phyloP scores from a whole-genome alignment of 192 early-diverging fungal genomes.

The Backusella liffmaniae region DNA sequence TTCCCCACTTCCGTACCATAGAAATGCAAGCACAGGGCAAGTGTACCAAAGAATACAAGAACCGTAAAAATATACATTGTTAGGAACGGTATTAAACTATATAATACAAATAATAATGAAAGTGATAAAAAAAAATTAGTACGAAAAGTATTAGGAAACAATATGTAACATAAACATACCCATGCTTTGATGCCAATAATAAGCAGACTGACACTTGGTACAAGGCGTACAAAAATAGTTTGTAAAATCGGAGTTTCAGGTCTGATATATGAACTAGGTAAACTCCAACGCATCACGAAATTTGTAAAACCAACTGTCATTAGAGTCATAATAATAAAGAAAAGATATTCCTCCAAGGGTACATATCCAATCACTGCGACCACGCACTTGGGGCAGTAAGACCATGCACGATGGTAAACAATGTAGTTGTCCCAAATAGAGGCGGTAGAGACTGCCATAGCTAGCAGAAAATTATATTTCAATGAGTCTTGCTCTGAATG shows the following conservation, averaged over 20 bases:
- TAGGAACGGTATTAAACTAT: conserved; percentile 31
- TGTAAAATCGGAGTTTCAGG: background rate
- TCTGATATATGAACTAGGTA: conserved; percentile 31
- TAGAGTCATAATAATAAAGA: conserved; percentile 55
- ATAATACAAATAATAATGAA: background rate
- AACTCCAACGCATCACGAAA: conserved; percentile 36
- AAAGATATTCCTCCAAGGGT: conserved; percentile 58
- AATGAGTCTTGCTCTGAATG: conserved; percentile 25
- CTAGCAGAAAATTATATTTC: conserved; percentile 31
- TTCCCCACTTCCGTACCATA: conserved; percentile 48
- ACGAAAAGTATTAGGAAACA: background rate
- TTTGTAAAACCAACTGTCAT: conserved; percentile 39
- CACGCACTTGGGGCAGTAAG: conserved; percentile 46
- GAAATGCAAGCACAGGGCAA: conserved; percentile 44
- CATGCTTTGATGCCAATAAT: conserved; percentile 23
- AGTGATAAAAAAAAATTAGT: background rate
- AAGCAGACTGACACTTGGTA: conserved; percentile 26
- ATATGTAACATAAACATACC: conserved; percentile 9
- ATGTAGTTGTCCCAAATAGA: conserved; percentile 60
- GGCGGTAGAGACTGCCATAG: conserved; percentile 47
- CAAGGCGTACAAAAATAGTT: conserved; percentile 14
- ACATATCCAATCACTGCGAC: conserved; percentile 55
- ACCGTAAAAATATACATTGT: conserved; percentile 42
- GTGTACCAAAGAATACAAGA: conserved; percentile 46
- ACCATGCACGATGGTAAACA: conserved; percentile 52